Evolutionary conservation across 768 basidiomycete species (phyloP).

Genomic region (Collybia nuda): DNA sequence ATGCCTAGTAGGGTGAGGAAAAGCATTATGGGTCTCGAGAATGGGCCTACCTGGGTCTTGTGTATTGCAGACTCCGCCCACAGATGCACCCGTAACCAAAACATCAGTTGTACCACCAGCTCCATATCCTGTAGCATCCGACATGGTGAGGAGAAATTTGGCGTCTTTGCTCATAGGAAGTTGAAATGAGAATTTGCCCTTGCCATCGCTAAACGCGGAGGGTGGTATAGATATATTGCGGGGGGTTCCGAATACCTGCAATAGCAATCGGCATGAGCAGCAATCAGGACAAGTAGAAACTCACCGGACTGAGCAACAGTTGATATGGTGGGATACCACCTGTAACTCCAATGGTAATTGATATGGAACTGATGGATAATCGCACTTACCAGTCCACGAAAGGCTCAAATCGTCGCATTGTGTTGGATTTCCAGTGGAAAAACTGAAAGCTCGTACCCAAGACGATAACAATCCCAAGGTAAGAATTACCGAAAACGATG

Average conservation of each 20-base stretch:
- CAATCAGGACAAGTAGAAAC: conserved; percentile 17
- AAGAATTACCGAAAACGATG: conserved; percentile 18
- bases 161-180: conserved; percentile 39
- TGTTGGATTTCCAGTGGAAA: conserved; percentile 41
- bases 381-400: conserved; percentile 57
- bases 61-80: conserved; percentile 52
- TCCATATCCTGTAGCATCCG: conserved; percentile 68
- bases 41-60: conserved; percentile 35
- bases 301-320: conserved; percentile 51
- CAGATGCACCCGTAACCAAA: conserved; percentile 45
- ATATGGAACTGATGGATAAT: conserved; percentile 1
- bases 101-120: conserved; percentile 59
- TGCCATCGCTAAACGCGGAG: conserved; percentile 50
- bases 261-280: conserved; percentile 7
- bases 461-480: conserved; percentile 19
- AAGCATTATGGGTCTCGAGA: not conserved
- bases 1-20: conserved; percentile 21
- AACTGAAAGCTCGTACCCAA: conserved; percentile 42
- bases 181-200: conserved; percentile 50
- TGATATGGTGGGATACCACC: conserved; percentile 60
- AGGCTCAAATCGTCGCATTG: conserved; percentile 64
- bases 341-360: conserved; percentile 20
- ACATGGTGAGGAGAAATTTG: conserved; percentile 62
- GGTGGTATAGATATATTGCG: conserved; percentile 54
- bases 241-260: conserved; percentile 53